Percentiles rank a stretch among this genome's conserved stretches.
These are phyloP conservation scores for Malbranchea zuffiana DNA, from an alignment of 2,329 filamentous ascomycete genomes.

Conservation along the genomic window DNA sequence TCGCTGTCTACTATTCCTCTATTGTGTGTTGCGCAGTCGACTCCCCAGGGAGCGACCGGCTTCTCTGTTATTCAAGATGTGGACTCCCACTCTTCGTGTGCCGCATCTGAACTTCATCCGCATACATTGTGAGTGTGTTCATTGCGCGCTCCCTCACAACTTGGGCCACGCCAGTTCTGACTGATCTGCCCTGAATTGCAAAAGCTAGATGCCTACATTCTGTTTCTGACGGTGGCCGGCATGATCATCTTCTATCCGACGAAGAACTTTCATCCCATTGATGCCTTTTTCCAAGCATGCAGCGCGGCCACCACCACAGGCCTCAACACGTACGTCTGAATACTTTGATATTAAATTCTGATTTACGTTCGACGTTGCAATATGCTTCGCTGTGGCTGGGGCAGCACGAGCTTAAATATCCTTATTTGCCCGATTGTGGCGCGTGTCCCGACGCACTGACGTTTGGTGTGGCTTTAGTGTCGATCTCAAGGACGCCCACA, in stretches of 20 bases:
- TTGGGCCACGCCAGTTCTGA: not conserved
- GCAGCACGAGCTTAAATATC: no score
- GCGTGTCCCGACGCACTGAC: conserved; percentile 10
- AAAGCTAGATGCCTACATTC: conserved; percentile 36
- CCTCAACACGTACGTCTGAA: conserved; percentile 37
- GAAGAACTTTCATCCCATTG: conserved; percentile 35
- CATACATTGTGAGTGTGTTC: conserved; percentile 9
- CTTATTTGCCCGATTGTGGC: no score
- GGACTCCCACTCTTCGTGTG: conserved; percentile 4
- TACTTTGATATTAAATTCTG: no score
- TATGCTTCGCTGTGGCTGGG: no score
- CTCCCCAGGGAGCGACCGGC: not conserved
- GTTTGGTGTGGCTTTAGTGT: conserved; percentile 34
- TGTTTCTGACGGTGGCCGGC: conserved; percentile 27
- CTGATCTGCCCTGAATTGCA: conserved; percentile 13
- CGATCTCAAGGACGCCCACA: conserved; percentile 40
- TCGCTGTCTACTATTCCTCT: not conserved
- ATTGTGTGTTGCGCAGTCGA: no score
- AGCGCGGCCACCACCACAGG: conserved; percentile 43
- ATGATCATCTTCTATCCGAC: conserved; percentile 30
- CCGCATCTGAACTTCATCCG: conserved; percentile 11
- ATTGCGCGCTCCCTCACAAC: not conserved
- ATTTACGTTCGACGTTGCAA: no score
- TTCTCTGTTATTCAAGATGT: conserved; percentile 3
- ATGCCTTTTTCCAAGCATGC: conserved; percentile 42